These are phyloP conservation scores for Rhizoclosmatium globosum DNA, from an alignment of 192 early-diverging fungal genomes.

Conservation along the genomic window DNA sequence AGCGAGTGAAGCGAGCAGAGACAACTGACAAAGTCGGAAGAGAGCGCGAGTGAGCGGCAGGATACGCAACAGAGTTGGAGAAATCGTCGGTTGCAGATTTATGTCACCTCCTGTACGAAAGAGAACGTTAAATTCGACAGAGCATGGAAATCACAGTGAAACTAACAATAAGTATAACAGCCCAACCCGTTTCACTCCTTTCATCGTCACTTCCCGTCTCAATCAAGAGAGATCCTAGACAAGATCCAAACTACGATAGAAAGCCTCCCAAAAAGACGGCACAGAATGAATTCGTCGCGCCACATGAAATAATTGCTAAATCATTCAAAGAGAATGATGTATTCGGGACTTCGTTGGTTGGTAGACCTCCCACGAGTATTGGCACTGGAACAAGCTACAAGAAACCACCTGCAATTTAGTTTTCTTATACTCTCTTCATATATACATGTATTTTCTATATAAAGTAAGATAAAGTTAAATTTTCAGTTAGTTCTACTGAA, in stretches of 20 bases:
- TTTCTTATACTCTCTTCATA: neutral
- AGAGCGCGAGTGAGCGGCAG: neutral
- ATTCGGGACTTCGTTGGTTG: conserved; percentile 15
- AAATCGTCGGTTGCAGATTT: neutral
- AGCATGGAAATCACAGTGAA: too few relatives aligned
- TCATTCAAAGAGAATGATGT: neutral
- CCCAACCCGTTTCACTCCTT: conserved; percentile 16
- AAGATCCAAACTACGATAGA: conserved; percentile 6
- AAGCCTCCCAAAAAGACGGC: neutral
- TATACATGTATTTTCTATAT: too few relatives aligned
- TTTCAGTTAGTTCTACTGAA: too few relatives aligned
- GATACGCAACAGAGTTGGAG: neutral
- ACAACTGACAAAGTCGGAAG: neutral
- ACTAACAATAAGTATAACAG: too few relatives aligned
- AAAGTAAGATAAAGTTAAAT: too few relatives aligned
- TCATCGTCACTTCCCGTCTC: conserved; percentile 27
- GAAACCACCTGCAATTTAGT: neutral
- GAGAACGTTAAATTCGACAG: neutral
- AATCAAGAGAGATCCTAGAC: conserved; percentile 8
- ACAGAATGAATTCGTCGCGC: conserved; percentile 16
- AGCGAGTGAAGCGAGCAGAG: too few relatives aligned
- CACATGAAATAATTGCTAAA: conserved; percentile 29
- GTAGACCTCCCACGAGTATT: neutral
- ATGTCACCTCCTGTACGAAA: neutral
- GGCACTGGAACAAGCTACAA: neutral